Percentiles rank a stretch among this genome's conserved stretches.
Conservation (phyloP, 225 moss, liverwort and hornwort genomes). For the Thuidium tamariscinum region DNA sequence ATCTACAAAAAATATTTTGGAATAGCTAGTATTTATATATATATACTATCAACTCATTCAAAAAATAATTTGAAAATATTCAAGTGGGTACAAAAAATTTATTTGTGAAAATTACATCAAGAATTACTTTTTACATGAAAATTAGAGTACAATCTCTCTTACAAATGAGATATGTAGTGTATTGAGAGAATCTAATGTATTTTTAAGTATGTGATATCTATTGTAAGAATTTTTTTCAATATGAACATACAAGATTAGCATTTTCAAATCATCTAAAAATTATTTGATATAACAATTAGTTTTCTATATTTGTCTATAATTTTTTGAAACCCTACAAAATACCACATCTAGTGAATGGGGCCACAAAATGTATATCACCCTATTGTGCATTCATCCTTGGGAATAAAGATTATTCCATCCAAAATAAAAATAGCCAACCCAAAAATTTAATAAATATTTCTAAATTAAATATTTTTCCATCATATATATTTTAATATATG, state of each 20-base stretch:
- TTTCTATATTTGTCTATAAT: background rate
- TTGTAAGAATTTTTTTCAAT: background rate
- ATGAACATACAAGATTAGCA: background rate
- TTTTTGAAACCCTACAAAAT: background rate
- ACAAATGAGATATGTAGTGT: background rate
- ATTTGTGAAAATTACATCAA: background rate
- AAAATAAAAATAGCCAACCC: background rate
- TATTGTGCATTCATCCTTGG: background rate
- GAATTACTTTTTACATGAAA: rapidly evolving
- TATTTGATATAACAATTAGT: no score
- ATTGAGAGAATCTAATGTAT: background rate
- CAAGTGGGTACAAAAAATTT: background rate
- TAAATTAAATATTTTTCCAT: background rate
- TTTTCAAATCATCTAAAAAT: background rate
- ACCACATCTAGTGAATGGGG: background rate
- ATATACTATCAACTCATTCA: no score
- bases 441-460: rapidly evolving
- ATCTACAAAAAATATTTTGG: no score
- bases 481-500: background rate
- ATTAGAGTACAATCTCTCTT: background rate
- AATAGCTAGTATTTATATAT: no score
- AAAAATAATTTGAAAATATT: background rate
- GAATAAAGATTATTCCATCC: background rate
- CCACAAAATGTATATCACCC: background rate
- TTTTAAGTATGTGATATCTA: background rate